Percentiles rank a stretch among this genome's conserved stretches.
phyloP scores from a whole-genome alignment of 352 stramenopile species.

The Aphanomyces invadans region DNA sequence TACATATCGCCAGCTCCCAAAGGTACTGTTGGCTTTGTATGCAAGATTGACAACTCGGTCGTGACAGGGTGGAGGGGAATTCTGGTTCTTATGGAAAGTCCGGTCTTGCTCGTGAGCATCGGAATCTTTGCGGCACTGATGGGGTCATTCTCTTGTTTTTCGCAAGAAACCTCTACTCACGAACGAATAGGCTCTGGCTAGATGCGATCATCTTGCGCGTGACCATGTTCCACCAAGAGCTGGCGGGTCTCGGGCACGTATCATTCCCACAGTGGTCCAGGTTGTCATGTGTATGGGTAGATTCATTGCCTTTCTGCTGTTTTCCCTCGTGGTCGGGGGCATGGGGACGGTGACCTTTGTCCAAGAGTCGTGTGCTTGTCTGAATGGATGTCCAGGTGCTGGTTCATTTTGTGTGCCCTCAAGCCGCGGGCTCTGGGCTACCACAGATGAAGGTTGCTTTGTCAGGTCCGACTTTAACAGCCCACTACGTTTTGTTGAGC shows the following conservation, averaged over 20 bases:
- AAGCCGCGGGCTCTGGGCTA: conserved; percentile 64
- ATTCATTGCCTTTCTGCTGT: conserved; percentile 53
- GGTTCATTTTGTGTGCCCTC: conserved; percentile 52
- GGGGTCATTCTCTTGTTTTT: too few species aligned
- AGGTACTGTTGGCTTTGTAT: conserved; percentile 34
- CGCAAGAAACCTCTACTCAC: too few species aligned
- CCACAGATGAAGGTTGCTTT: conserved; percentile 78
- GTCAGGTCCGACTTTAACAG: conserved; percentile 29
- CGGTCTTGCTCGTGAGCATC: conserved; percentile 53
- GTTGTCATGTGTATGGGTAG: conserved; percentile 7
- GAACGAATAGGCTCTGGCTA: conserved; percentile 13
- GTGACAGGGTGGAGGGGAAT: conserved; percentile 31
- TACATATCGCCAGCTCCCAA: conserved; percentile 58
- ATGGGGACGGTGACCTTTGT: conserved; percentile 27
- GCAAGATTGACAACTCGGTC: too few species aligned
- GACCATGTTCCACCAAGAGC: conserved; percentile 48
- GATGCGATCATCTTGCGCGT: conserved; percentile 31
- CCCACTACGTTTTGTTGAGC: background rate
- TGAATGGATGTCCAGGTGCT: conserved; percentile 26
- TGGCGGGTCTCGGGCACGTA: conserved; percentile 38
- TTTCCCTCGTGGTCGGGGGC: conserved; percentile 38
- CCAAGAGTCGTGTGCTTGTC: background rate
- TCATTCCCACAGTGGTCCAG: too few species aligned
- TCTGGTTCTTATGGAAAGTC: conserved; percentile 65
- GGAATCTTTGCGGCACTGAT: conserved; percentile 58